Evolutionary conservation across 1,139 yeast species (phyloP).

Genomic region (Yamadazyma spencermartinsiae): DNA sequence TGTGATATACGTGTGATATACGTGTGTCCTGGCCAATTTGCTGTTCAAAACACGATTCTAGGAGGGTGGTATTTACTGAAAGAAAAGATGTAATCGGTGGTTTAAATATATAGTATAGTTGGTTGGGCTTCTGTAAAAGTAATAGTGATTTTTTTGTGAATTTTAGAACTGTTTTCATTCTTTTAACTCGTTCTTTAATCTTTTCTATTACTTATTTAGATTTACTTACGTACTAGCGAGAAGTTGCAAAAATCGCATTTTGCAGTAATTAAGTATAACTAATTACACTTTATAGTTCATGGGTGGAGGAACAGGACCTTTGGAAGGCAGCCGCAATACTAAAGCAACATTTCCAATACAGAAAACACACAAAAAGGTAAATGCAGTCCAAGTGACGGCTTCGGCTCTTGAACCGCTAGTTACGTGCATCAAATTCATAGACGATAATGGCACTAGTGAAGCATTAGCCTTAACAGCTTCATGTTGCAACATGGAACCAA

Average conservation of each 20-base stretch:
- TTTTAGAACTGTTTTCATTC: no score
- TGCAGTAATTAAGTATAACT: background rate
- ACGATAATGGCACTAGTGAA: constrained; percentile 47
- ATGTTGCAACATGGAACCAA: constrained; percentile 69
- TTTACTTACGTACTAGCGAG: no score
- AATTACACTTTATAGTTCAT: background rate
- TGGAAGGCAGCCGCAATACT: no score
- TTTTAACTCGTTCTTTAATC: no score
- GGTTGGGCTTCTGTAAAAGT: no score
- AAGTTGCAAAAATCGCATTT: constrained; percentile 3
- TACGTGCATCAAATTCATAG: constrained; percentile 50
- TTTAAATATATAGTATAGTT: no score
- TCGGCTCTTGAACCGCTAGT: constrained; percentile 55
- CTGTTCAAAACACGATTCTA: no score
- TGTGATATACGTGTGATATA: constrained; percentile 15
- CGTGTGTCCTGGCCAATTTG: background rate
- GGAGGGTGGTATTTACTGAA: no score
- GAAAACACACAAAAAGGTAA: constrained; percentile 41
- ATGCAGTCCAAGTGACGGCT: constrained; percentile 62
- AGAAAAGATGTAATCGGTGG: no score
- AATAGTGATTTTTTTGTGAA: no score
- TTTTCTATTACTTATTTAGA: no score
- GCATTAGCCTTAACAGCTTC: constrained; percentile 54
- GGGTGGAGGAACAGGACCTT: constrained; percentile 5
- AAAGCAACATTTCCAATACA: constrained; percentile 19